Evolutionary conservation across 768 basidiomycete genomes (phyloP), one percentile per base, ranked within the genome.

Genomic region (Rhizopogon vinicolor): DNA sequence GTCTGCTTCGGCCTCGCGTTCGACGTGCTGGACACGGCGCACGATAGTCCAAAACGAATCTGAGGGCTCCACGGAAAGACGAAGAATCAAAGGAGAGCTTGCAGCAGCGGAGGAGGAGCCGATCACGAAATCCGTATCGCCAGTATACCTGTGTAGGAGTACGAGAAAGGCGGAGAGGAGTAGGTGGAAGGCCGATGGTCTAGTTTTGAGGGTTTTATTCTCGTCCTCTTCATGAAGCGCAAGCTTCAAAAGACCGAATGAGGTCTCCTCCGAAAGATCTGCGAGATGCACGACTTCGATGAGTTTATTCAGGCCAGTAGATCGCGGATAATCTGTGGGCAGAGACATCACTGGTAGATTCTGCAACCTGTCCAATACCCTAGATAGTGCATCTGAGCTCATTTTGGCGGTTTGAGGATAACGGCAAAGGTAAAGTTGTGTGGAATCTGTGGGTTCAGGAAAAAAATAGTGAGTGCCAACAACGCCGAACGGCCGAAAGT

Each of bases 311-410:
- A 82, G 73, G 16, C 82, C 85, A 6, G 85, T 76, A 29, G 91
- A 87, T 53, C 95, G 78, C 3, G 96, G 95, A 68, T 97, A 99
- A 71, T 98, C 97, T 0, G 96, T 96, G 0, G 97, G 96, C 33
- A 99, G 75, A 7, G 92, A 91, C 60, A 98, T 87, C 4, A 89
- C 87, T 1, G 97, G 95, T 2, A 95, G 72, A 65, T 87, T 87
- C 67, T 87, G 85, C 19, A 98, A 76, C 60, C 89, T 77, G 22
- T 77, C 70, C 14, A 87, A 62, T 22, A 87, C 84, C 61, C 87
- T 77, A 22, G 73, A 69, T 12, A 89, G 76, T 4, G 59, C 52
- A 55, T 66, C 56, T 18, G 48, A 51, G 37, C 62, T 52, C 72
- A 74, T 75, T 51, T 63, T 42, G 22, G 8, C 41, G 16, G 41